These are phyloP conservation scores for Vachellia pachyceras DNA, from an alignment of 306 rosid genomes.

Conservation along the genomic window DNA sequence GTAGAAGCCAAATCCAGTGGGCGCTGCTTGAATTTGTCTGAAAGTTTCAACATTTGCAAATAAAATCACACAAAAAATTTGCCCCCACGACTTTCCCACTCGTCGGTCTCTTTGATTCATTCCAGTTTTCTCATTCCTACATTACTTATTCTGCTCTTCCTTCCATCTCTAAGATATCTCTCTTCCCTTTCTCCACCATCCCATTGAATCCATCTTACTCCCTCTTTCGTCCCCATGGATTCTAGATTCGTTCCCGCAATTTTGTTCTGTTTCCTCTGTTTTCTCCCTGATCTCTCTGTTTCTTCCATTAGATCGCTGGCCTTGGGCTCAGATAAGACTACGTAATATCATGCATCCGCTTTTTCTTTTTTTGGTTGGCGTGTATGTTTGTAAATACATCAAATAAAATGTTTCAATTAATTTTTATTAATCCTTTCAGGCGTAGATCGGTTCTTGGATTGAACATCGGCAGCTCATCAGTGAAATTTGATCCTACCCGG, in stretches of 20 bases:
- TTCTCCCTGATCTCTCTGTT: slow-evolving; percentile 51
- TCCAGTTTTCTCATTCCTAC: not conserved
- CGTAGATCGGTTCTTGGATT: slow-evolving; percentile 60
- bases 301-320: slow-evolving; percentile 57
- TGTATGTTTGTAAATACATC: not conserved
- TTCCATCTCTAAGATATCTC: not conserved
- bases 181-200: not conserved
- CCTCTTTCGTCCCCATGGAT: slow-evolving; percentile 45
- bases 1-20: slow-evolving; percentile 32
- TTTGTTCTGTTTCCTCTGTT: slow-evolving; percentile 50
- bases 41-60: not conserved
- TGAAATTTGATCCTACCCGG: slow-evolving; percentile 74
- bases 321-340: slow-evolving; percentile 39
- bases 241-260: slow-evolving; percentile 35
- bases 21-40: slow-evolving; percentile 11
- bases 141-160: not conserved
- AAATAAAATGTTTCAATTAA: slow-evolving; percentile 4
- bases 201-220: not conserved
- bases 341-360: slow-evolving; percentile 35
- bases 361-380: not conserved
- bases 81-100: not conserved
- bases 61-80: not conserved
- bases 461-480: slow-evolving; percentile 49
- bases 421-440: slow-evolving; percentile 41
- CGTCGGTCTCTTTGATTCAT: no score